These are phyloP conservation scores for Penicillium dipodomyicola DNA, from an alignment of 495 filamentous ascomycete genomes.

Conservation along the genomic window DNA sequence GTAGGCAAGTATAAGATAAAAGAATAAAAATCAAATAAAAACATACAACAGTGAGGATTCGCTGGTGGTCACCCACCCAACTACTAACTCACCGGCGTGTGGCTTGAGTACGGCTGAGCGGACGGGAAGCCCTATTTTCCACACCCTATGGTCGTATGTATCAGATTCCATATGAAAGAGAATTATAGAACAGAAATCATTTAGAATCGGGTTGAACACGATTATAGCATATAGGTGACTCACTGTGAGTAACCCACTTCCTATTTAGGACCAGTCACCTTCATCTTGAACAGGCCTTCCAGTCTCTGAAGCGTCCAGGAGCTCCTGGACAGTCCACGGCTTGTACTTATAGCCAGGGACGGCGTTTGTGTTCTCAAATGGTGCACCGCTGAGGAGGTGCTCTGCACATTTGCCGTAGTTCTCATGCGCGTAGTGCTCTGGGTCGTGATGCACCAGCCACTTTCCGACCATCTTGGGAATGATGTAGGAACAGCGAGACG, in stretches of 20 bases:
- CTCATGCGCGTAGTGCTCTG: conserved; percentile 57
- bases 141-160: conserved; percentile 21
- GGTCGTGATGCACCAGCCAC: conserved; percentile 62
- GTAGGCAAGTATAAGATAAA: too few relatives aligned
- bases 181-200: too few relatives aligned
- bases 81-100: too few relatives aligned
- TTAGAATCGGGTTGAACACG: too few relatives aligned
- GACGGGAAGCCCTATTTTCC: conserved; percentile 33
- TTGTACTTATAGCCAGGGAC: conserved; percentile 46
- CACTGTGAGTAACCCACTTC: not conserved
- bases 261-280: conserved; percentile 10
- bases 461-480: conserved; percentile 54
- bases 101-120: conserved; percentile 20
- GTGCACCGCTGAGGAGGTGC: conserved; percentile 36
- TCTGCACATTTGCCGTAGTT: conserved; percentile 47
- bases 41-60: too few relatives aligned
- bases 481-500: too few relatives aligned
- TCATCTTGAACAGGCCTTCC: conserved; percentile 28
- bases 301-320: conserved; percentile 38
- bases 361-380: conserved; percentile 36
- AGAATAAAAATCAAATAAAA: too few relatives aligned
- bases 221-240: not conserved
- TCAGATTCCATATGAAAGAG: too few relatives aligned
- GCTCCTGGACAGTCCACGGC: conserved; percentile 46
- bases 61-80: too few relatives aligned